phyloP scores from a whole-genome alignment of 176 grass and related monocot genomes.

The Olyra latifolia region DNA sequence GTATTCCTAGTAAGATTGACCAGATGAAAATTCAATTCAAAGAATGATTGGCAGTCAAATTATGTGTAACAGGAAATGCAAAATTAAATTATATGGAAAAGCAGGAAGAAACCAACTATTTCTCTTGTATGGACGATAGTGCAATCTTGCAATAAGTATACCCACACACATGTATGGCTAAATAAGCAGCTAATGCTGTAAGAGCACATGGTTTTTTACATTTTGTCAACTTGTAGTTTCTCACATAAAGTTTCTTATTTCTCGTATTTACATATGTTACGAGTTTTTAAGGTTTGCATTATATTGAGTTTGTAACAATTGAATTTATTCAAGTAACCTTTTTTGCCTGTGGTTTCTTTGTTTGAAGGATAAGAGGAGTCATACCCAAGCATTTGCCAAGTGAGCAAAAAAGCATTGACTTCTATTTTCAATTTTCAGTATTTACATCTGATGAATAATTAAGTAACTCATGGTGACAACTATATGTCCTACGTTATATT shows the following conservation, averaged over 20 bases:
- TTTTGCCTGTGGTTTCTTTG: slow-evolving; percentile 36
- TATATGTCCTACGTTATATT: slow-evolving; percentile 25
- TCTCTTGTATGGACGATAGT: slow-evolving; percentile 18
- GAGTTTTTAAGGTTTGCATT: slow-evolving; percentile 23
- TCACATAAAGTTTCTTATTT: slow-evolving; percentile 14
- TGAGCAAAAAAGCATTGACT: slow-evolving; percentile 38
- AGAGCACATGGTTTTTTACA: neutral
- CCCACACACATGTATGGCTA: neutral
- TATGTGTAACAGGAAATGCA: slow-evolving; percentile 9
- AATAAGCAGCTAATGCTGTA: neutral
- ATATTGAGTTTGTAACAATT: slow-evolving; percentile 33
- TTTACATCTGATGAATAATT: slow-evolving; percentile 17
- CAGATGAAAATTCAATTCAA: neutral
- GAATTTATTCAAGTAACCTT: slow-evolving; percentile 32
- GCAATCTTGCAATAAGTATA: neutral
- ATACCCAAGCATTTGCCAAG: slow-evolving; percentile 44
- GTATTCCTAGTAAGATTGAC: slow-evolving; percentile 15
- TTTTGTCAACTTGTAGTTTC: neutral
- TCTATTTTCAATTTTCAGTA: slow-evolving; percentile 4
- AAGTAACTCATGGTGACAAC: slow-evolving; percentile 27
- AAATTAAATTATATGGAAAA: slow-evolving; percentile 14
- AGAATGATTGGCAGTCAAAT: neutral
- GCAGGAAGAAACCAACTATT: neutral
- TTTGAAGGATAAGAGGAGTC: slow-evolving; percentile 68
- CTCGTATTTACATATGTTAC: neutral